Base-by-base conservation (phyloP, 1,284 basidiomycete genomes). In the Sporisorium exsertum region DNA sequence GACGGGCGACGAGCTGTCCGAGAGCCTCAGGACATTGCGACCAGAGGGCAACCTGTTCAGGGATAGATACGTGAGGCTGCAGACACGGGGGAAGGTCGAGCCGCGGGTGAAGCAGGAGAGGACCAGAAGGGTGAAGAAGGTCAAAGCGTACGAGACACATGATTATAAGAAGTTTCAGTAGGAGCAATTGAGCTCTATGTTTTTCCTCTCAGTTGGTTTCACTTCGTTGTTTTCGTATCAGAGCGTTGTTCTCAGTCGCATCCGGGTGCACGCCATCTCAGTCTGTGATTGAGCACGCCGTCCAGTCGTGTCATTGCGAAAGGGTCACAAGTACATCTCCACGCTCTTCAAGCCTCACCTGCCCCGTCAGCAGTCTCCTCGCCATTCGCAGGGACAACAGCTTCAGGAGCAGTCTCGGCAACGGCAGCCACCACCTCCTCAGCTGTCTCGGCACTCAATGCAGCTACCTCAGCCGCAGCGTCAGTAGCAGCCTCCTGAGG, bases 31-130 rank as follows among this genome's bases (percentile, higher is more conserved):
- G 54, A 91, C 89, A 56, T 87, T 99, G 78, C 94, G 94, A 89
- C 92, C 93, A 20, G 94, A 97, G 87, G 95, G 95, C 33, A 97
- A 96, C 85, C 87, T 96, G 27, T 97, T 96, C 89, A 90, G 91
- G 49, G 95, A 97, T 84, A 90, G 94, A 3, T 95, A 94, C 88
- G 86, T 92, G 47, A 93, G 90, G 79, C 86, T 94, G 85, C 93
- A 95, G 79, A 90, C 92, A 59, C 89, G 93, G 24, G 92, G 91
- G 0, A 87, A 93, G 42, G 87, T 93, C 32, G 93, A 94, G 81
- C 92, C 93, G 8, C 90, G 92, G 5, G 66, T 69, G 26, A 61
- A 54, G n/a, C 62, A 73, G 37, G 26, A 16, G n/a, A 35, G 57
- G 16, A 70, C 58, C n/a, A 37, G 49, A n/a, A 60, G 45, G 55